Base-by-base conservation (phyloP, 2,329 filamentous ascomycete species). In the Fusarium zealandicum region DNA sequence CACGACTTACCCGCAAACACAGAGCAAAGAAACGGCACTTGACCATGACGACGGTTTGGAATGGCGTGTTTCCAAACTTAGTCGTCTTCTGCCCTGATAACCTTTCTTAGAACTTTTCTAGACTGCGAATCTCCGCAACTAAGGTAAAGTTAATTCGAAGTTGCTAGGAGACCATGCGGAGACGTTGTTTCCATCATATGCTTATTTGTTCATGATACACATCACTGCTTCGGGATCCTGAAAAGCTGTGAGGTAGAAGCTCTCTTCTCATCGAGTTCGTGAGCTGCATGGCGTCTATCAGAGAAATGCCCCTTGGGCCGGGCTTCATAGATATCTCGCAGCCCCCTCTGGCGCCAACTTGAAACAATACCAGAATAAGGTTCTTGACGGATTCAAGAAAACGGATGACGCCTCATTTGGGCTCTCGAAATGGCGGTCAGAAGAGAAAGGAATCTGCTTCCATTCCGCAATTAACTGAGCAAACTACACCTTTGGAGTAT, bases 61-160 rank as follows among this genome's bases (percentile, higher is more conserved):
- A 61, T 62, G 58, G 44, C 20, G 50, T 35, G 47, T 33, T 25
- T 18, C 58, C 44, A 59, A 55, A 47, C 44, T 42, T 43, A 30
- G 57, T 44, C 45, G 42, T 33, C 14, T 31, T 35, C 39, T 45
- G 33, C 20, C 33, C 31, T 54, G 38, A 44, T 61, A 51, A 46
- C 44, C 58, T 61, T 61, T n/a, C n/a, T 61, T 9, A 35, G 49
- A 59, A 62, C 31, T 14, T 59, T 59, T 54, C 58, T 44, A 59
- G 49, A 62, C 33, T 35, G 12, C 9, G 17, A 25, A 45, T 44
- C 54, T 54, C 58, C 44, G 59, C 53, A 46, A 28, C 44, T 44
- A 41, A 33, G 11, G 31, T 18, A 61, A 61, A 61, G 54, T 51
- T 59, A 59, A 61, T 62, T 51, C 27, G 12, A 37, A 59, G 54